Evolutionary conservation across 2,329 filamentous ascomycete genomes (phyloP).

Genomic region (Diaporthe amygdali): DNA sequence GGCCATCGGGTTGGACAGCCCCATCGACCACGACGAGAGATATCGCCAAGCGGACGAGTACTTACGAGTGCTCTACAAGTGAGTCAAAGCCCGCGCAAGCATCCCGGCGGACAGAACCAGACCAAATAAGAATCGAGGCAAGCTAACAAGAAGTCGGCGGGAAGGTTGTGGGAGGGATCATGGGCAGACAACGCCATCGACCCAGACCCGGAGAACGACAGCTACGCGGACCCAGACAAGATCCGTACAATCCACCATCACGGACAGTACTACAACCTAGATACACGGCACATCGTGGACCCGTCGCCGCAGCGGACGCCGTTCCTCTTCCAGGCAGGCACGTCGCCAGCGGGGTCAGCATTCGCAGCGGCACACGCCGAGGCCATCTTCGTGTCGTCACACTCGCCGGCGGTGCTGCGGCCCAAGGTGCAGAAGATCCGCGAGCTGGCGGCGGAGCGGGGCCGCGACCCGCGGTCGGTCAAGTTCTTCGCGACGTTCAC

Average conservation of each 20-base stretch:
- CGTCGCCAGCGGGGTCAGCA: slow-evolving; percentile 54
- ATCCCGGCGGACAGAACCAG: no score
- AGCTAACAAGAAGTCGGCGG: background rate
- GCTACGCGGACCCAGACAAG: slow-evolving; percentile 54
- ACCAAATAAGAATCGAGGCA: background rate
- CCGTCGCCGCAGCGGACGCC: slow-evolving; percentile 56
- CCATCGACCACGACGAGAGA: slow-evolving; percentile 59
- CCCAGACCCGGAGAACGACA: slow-evolving; percentile 50
- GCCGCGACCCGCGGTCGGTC: slow-evolving; percentile 54
- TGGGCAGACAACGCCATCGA: slow-evolving; percentile 52
- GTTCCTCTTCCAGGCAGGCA: slow-evolving; percentile 59
- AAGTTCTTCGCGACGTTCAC: slow-evolving; percentile 54
- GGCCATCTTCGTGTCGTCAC: slow-evolving; percentile 58
- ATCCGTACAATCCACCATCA: slow-evolving; percentile 59
- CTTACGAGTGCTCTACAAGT: slow-evolving; percentile 60
- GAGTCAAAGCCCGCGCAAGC: background rate
- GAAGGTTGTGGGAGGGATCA: slow-evolving; percentile 50
- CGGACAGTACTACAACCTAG: slow-evolving; percentile 51
- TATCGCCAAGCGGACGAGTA: slow-evolving; percentile 61
- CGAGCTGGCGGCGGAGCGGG: slow-evolving; percentile 47
- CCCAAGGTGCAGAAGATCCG: slow-evolving; percentile 56
- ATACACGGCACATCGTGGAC: slow-evolving; percentile 45
- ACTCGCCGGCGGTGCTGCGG: slow-evolving; percentile 49
- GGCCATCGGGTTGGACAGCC: slow-evolving; percentile 58
- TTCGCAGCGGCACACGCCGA: slow-evolving; percentile 60